Conservation (phyloP, 73 alveolate genomes). For the Urostyla sp. region DNA sequence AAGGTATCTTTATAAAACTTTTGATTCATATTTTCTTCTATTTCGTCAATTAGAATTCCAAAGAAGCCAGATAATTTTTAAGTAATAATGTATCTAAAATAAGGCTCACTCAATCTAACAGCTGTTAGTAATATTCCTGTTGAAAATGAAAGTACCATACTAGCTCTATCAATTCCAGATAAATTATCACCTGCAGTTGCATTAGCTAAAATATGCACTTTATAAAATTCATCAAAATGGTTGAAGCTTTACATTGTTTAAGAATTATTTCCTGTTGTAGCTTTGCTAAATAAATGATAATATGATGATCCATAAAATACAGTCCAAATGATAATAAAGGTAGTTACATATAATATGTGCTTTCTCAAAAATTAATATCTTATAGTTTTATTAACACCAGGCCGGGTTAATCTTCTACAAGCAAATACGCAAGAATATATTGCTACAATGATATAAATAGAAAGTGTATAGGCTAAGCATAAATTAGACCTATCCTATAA, state of each 20-base stretch:
- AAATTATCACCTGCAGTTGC: background rate
- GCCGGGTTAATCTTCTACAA: slow-evolving; percentile 59
- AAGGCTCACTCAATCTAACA: slow-evolving; percentile 69
- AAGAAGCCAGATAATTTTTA: slow-evolving; percentile 30
- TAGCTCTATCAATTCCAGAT: slow-evolving; percentile 2
- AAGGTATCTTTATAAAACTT: slow-evolving; percentile 50
- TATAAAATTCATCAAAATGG: background rate
- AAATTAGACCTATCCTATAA: slow-evolving; percentile 33
- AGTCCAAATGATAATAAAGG: slow-evolving; percentile 62
- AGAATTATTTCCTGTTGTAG: too few species aligned
- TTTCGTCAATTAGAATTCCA: slow-evolving; percentile 55
- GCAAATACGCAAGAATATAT: slow-evolving; percentile 68
- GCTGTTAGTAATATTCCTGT: slow-evolving; percentile 64
- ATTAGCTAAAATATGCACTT: background rate
- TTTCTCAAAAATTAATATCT: slow-evolving; percentile 64
- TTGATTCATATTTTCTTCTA: slow-evolving; percentile 1
- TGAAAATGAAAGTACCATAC: slow-evolving; percentile 41
- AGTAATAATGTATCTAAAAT: slow-evolving; percentile 47
- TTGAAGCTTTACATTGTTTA: background rate
- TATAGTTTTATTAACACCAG: slow-evolving; percentile 57
- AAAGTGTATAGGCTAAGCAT: slow-evolving; percentile 41
- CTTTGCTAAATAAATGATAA: slow-evolving; percentile 44
- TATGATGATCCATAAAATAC: slow-evolving; percentile 39
- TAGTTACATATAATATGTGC: slow-evolving; percentile 56
- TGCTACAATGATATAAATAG: slow-evolving; percentile 56